Conservation (phyloP, 2,329 filamentous ascomycete genomes). For the Thielaviopsis populi region DNA sequence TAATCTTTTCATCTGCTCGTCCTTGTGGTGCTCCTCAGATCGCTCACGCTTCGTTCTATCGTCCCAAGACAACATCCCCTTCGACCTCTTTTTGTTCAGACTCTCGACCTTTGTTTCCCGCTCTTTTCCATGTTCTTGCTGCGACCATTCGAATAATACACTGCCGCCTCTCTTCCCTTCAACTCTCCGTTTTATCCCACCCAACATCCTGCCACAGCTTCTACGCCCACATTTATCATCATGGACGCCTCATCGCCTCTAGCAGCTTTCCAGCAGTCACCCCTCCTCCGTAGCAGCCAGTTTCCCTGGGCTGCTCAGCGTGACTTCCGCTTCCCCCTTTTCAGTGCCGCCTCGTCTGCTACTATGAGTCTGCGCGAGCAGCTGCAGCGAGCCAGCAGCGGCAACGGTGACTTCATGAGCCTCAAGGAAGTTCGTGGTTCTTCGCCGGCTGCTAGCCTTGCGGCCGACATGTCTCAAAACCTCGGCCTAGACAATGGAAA, state of each 20-base stretch:
- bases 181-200: no score
- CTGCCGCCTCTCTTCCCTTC: background rate
- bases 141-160: background rate
- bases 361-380: slow-evolving; percentile 66
- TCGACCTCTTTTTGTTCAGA: slow-evolving; percentile 3
- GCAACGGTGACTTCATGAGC: slow-evolving; percentile 59
- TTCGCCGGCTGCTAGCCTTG: slow-evolving; percentile 79
- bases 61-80: background rate
- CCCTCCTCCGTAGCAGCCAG: slow-evolving; percentile 30
- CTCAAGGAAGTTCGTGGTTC: slow-evolving; percentile 65
- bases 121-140: background rate
- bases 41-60: background rate
- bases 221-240: slow-evolving; percentile 19
- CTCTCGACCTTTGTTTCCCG: no score
- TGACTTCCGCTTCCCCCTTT: slow-evolving; percentile 37
- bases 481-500: slow-evolving; percentile 75
- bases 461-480: slow-evolving; percentile 90
- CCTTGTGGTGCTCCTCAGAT: slow-evolving; percentile 2
- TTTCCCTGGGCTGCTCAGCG: slow-evolving; percentile 38
- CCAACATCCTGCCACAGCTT: no score
- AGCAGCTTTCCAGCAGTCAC: slow-evolving; percentile 73
- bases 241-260: slow-evolving; percentile 94
- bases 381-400: slow-evolving; percentile 35
- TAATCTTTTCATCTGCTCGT: slow-evolving; percentile 4
- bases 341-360: slow-evolving; percentile 40